These are phyloP conservation scores for Viridothelium virens DNA, from an alignment of 495 filamentous ascomycete genomes.

Conservation along the genomic window DNA sequence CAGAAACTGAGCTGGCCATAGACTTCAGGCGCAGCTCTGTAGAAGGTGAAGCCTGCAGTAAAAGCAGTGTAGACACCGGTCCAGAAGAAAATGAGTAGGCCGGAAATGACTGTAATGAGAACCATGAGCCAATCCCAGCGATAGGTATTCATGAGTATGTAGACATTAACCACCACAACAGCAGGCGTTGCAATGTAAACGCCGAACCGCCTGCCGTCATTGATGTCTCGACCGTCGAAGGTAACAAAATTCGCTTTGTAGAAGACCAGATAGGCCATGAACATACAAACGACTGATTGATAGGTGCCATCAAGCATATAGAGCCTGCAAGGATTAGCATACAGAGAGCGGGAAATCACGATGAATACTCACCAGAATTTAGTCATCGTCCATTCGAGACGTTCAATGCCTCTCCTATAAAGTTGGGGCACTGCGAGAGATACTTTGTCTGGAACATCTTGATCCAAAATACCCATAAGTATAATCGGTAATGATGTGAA, in stretches of 20 bases:
- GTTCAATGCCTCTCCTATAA: conserved; percentile 92
- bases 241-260: conserved; percentile 57
- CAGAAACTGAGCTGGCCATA: conserved; percentile 81
- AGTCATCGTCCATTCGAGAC: conserved; percentile 89
- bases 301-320: conserved; percentile 96
- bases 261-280: conserved; percentile 80
- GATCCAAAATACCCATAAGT: conserved; percentile 93
- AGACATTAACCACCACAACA: conserved; percentile 75
- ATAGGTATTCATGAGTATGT: conserved; percentile 92
- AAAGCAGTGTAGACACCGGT: conserved; percentile 82
- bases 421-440: conserved; percentile 91
- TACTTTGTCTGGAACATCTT: conserved; percentile 91
- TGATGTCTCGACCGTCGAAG: conserved; percentile 59
- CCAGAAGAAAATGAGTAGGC: conserved; percentile 90
- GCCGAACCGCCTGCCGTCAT: conserved; percentile 74
- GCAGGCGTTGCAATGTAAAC: conserved; percentile 73
- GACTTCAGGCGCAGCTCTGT: conserved; percentile 66
- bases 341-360: neutral
- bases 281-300: conserved; percentile 88
- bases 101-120: conserved; percentile 71
- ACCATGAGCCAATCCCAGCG: conserved; percentile 95
- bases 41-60: conserved; percentile 60
- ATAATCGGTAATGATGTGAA: conserved; percentile 96
- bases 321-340: conserved; percentile 46
- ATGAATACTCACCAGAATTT: conserved; percentile 79